A percentile compares a stretch with the other conserved stretches of the same genome.
phyloP scores from a whole-genome alignment of 257 asterid species.

The Henckelia pumila region DNA sequence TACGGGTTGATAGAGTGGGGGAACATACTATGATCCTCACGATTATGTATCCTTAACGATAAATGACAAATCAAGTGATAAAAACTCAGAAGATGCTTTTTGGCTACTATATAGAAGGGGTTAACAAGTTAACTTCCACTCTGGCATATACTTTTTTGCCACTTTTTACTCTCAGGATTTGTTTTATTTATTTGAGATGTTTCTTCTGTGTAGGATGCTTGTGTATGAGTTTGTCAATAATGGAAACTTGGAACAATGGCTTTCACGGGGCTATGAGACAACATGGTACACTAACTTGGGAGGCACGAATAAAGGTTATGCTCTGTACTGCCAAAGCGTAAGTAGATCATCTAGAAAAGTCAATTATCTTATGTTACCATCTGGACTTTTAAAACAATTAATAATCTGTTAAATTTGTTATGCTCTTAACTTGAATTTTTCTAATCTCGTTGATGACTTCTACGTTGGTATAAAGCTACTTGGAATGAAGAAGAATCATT shows the following conservation, averaged over 20 bases:
- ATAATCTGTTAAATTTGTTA: no score
- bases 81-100: slow-evolving; percentile 79
- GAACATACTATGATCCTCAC: slow-evolving; percentile 43
- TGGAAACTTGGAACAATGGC: slow-evolving; percentile 97
- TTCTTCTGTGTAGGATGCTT: slow-evolving; percentile 62
- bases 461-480: background rate
- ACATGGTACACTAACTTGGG: slow-evolving; percentile 89
- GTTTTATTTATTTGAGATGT: slow-evolving; percentile 8
- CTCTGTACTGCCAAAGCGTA: slow-evolving; percentile 98
- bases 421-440: background rate
- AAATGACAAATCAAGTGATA: no score
- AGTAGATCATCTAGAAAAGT: slow-evolving; percentile 30
- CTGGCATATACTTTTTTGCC: background rate
- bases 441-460: slow-evolving; percentile 4
- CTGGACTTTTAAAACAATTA: no score
- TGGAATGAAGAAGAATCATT: background rate
- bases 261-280: slow-evolving; percentile 95
- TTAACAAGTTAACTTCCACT: slow-evolving; percentile 59
- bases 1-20: slow-evolving; percentile 64
- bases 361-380: background rate
- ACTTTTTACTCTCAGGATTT: background rate
- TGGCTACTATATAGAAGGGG: slow-evolving; percentile 96
- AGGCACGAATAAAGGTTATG: slow-evolving; percentile 88
- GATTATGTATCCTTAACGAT: slow-evolving; percentile 49
- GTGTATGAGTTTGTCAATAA: slow-evolving; percentile 92